Evolutionary conservation across 2,329 filamentous ascomycete species (phyloP).

Genomic region (Salinomyces thailandicus): DNA sequence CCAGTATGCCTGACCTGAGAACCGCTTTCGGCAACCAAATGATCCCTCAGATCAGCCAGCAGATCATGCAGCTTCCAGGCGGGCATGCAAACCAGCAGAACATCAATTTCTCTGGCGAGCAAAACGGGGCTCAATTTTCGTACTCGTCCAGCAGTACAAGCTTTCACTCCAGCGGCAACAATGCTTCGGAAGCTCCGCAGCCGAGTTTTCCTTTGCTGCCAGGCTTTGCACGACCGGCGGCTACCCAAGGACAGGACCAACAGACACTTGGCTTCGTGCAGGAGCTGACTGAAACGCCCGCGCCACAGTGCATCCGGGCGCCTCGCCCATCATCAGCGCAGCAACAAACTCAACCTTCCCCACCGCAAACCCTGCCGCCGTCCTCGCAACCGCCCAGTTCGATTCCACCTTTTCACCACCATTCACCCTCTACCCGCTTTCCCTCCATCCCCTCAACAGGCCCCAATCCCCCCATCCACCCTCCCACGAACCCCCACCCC

Average conservation of each 20-base stretch:
- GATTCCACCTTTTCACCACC: background rate
- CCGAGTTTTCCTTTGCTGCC: background rate
- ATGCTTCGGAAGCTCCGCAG: background rate
- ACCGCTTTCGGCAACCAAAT: background rate
- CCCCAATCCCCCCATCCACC: no score
- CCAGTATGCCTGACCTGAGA: background rate
- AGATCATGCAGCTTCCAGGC: conserved; percentile 3
- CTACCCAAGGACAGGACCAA: no score
- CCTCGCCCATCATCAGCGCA: background rate
- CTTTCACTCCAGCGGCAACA: background rate
- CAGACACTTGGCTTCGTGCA: no score
- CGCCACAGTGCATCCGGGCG: background rate
- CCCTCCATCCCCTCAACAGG: background rate
- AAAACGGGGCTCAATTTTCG: conserved; percentile 2
- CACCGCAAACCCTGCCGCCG: no score
- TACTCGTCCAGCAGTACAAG: conserved; percentile 7
- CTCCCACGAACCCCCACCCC: no score
- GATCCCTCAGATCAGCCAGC: background rate
- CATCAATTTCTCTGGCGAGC: conserved; percentile 4
- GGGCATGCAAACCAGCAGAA: conserved; percentile 5
- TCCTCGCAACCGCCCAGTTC: background rate
- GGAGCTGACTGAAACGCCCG: background rate
- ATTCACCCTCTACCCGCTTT: background rate
- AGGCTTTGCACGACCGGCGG: background rate
- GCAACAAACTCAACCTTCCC: background rate